Evolutionary conservation across 2,329 filamentous ascomycete species (phyloP).

Genomic region (Curvularia verruculosa): DNA sequence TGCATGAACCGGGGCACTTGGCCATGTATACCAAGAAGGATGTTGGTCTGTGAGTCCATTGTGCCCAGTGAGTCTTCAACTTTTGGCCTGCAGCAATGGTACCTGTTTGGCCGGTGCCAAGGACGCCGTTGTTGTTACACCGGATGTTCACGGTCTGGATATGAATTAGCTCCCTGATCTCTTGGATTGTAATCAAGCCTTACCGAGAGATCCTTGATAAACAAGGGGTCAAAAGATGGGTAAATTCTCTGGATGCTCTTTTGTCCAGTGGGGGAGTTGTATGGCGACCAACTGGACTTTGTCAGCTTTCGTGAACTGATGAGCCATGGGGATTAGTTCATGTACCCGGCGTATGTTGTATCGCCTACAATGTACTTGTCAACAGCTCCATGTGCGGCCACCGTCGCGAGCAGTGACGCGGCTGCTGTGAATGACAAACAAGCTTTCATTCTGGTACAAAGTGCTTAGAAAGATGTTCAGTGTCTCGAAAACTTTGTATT

Average conservation of each 20-base stretch:
- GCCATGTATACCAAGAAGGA: conserved; percentile 62
- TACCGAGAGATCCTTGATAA: conserved; percentile 36
- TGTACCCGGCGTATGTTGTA: conserved; percentile 35
- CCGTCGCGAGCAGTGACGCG: conserved; percentile 30
- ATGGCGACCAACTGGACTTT: conserved; percentile 34
- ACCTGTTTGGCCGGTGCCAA: conserved; percentile 49
- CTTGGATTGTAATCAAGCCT: not conserved
- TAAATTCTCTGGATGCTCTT: conserved; percentile 40
- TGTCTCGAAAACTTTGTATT: conserved; percentile 1
- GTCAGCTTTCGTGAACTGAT: not conserved
- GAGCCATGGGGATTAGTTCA: not conserved
- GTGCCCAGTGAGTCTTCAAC: conserved; percentile 59
- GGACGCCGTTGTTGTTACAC: conserved; percentile 40
- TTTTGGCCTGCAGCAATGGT: conserved; percentile 56
- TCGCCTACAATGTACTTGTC: conserved; percentile 34
- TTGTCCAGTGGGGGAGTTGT: conserved; percentile 36
- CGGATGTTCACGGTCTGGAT: conserved; percentile 36
- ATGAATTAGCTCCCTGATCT: not conserved
- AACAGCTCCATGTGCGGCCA: conserved; percentile 37
- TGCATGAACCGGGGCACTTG: conserved; percentile 57
- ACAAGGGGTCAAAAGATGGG: conserved; percentile 33
- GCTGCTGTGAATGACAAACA: conserved; percentile 21
- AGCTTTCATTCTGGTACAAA: conserved; percentile 31
- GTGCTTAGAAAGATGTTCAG: not conserved
- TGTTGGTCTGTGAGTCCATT: conserved; percentile 64